Conservation (phyloP, 306 rosid species). For the Quercus aquifolioides region DNA sequence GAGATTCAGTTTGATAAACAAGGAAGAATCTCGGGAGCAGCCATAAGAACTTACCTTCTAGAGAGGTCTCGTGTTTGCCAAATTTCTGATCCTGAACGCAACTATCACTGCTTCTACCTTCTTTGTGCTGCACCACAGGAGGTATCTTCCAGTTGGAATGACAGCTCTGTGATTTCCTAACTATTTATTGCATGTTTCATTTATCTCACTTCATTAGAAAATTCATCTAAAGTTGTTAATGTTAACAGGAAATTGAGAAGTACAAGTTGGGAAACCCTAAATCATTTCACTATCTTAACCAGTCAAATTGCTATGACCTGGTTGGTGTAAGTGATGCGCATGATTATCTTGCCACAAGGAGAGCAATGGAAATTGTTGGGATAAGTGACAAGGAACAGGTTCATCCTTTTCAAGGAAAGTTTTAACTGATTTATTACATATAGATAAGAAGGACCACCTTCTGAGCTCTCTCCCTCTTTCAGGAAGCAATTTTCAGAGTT, state of each 20-base stretch:
- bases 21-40: constrained; percentile 99
- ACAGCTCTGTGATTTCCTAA: constrained; percentile 7
- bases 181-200: constrained; percentile 9
- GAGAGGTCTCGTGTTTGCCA: constrained; percentile 99
- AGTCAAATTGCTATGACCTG: constrained; percentile 85
- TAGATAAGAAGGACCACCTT: constrained; percentile 15
- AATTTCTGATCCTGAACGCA: constrained; percentile 94
- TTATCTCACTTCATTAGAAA: constrained; percentile 20
- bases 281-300: constrained; percentile 96
- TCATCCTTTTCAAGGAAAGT: constrained; percentile 23
- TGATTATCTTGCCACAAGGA: constrained; percentile 96
- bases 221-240: constrained; percentile 19
- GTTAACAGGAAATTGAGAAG: constrained; percentile 88
- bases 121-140: constrained; percentile 99
- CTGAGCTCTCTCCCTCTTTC: constrained; percentile 34
- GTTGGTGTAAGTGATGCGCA: constrained; percentile 80
- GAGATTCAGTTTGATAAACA: constrained; percentile 96
- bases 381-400: constrained; percentile 95
- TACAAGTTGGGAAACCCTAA: constrained; percentile 86
- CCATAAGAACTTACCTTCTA: constrained; percentile 91
- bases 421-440: constrained; percentile 13
- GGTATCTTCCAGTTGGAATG: constrained; percentile 44
- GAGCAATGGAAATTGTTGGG: constrained; percentile 99
- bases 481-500: constrained; percentile 99
- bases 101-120: constrained; percentile 97